Evolutionary conservation across 2,329 filamentous ascomycete genomes (phyloP).

Genomic region (Ascochyta lentis): DNA sequence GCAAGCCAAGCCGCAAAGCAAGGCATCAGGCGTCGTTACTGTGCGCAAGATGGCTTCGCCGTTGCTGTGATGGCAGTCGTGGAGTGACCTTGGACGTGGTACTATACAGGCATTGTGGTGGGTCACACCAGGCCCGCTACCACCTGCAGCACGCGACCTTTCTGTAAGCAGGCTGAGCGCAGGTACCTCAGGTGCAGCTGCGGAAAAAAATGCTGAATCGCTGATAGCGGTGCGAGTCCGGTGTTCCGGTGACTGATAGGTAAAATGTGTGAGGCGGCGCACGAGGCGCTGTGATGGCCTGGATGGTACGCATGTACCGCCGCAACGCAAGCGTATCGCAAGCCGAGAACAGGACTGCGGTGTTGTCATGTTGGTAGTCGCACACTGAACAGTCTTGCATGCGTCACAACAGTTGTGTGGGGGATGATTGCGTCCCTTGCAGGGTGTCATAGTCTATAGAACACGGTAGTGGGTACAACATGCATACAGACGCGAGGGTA

Average conservation of each 20-base stretch:
- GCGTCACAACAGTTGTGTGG: constrained; percentile 14
- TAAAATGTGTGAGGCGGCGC: constrained; percentile 9
- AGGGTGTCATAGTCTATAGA: constrained; percentile 23
- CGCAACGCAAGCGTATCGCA: background rate
- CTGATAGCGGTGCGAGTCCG: background rate
- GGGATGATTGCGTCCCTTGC: constrained; percentile 25
- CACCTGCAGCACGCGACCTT: constrained; percentile 27
- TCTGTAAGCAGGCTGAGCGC: constrained; percentile 21
- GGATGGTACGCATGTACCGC: background rate
- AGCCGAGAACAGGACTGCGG: background rate
- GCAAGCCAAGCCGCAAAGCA: background rate
- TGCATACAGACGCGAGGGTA: constrained; percentile 37
- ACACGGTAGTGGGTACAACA: constrained; percentile 26
- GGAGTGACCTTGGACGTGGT: constrained; percentile 10
- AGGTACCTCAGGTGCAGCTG: background rate
- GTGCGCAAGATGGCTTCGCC: background rate
- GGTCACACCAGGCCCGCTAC: constrained; percentile 21
- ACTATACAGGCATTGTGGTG: constrained; percentile 10
- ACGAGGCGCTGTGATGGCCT: constrained; percentile 1
- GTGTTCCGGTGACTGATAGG: constrained; percentile 1
- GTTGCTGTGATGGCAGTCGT: constrained; percentile 7
- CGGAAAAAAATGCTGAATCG: background rate
- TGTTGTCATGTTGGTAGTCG: constrained; percentile 19
- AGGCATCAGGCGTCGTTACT: background rate
- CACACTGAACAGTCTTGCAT: constrained; percentile 23